Conservation (phyloP, 495 filamentous ascomycete species). For the Opeltia flavorubescens region DNA sequence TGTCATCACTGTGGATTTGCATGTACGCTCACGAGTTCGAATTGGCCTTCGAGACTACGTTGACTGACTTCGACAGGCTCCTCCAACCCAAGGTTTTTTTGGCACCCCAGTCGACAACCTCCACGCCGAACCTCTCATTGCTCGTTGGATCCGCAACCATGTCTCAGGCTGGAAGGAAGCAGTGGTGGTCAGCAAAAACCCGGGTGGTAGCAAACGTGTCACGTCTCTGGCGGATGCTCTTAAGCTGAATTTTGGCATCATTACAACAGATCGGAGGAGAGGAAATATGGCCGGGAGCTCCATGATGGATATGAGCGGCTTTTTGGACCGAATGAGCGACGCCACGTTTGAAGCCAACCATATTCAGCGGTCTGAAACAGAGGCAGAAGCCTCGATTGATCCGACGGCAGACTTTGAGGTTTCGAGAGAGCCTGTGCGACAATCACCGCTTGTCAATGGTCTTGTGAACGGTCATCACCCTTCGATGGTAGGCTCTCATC, state of each 20-base stretch:
- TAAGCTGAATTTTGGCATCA: conserved; percentile 93
- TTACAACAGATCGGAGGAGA: conserved; percentile 81
- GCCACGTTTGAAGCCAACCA: conserved; percentile 17
- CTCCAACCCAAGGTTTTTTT: conserved; percentile 99
- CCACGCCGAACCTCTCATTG: conserved; percentile 89
- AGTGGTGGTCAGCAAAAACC: conserved; percentile 95
- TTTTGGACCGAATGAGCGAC: conserved; percentile 26
- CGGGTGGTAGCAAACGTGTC: conserved; percentile 90
- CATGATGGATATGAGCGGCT: conserved; percentile 49
- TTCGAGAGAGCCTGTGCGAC: conserved; percentile 2
- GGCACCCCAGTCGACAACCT: conserved; percentile 95
- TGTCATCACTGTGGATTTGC: conserved; percentile 92
- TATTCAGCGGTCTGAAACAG: neutral
- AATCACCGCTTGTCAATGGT: conserved; percentile 1
- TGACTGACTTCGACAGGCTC: conserved; percentile 33
- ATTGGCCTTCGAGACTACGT: neutral
- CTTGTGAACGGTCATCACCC: conserved; percentile 7
- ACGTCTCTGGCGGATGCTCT: conserved; percentile 93
- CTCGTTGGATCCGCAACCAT: conserved; percentile 86
- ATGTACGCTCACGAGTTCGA: conserved; percentile 34
- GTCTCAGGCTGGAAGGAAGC: conserved; percentile 77
- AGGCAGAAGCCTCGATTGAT: conserved; percentile 7
- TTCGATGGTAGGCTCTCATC: conserved; percentile 6
- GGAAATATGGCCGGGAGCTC: conserved; percentile 32
- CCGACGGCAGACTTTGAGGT: conserved; percentile 11